Percentiles rank a stretch among this genome's conserved stretches.
Conservation (phyloP, 768 basidiomycete species). For the Lactarius hengduanensis region DNA sequence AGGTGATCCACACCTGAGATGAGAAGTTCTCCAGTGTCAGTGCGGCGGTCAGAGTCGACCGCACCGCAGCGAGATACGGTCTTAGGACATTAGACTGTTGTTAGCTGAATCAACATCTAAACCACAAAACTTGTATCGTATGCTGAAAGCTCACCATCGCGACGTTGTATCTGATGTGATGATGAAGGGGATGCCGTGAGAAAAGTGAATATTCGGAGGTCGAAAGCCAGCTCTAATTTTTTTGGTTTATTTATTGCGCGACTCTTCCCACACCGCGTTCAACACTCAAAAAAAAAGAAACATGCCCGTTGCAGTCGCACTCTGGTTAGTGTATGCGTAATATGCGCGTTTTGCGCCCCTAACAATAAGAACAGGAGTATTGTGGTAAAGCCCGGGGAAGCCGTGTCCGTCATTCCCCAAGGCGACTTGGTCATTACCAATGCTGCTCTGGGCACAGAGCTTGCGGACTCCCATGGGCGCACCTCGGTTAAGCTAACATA, state of each 20-base stretch:
- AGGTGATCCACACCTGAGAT: constrained; percentile 69
- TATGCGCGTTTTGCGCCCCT: constrained; percentile 17
- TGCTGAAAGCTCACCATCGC: constrained; percentile 22
- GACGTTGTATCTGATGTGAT: constrained; percentile 22
- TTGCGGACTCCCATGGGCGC: constrained; percentile 58
- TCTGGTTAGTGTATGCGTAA: constrained; percentile 48
- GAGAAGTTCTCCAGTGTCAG: constrained; percentile 97
- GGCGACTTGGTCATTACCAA: constrained; percentile 80
- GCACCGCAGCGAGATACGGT: constrained; percentile 93
- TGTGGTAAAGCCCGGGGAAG: constrained; percentile 55
- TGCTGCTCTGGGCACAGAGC: constrained; percentile 71
- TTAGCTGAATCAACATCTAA: not conserved
- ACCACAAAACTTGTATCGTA: not conserved
- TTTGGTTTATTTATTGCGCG: not conserved
- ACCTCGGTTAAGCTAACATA: constrained; percentile 70
- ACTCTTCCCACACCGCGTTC: constrained; percentile 7
- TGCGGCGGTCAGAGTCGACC: constrained; percentile 96
- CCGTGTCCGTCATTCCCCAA: constrained; percentile 55
- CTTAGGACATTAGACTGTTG: constrained; percentile 88
- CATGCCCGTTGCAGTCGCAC: constrained; percentile 62
- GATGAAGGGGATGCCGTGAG: constrained; percentile 23
- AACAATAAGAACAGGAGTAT: constrained; percentile 50
- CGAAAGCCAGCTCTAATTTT: constrained; percentile 4
- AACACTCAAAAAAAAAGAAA: constrained; percentile 26
- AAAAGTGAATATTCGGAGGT: constrained; percentile 45